Percentiles rank a stretch among this genome's conserved stretches.
Conservation (phyloP, 1,284 basidiomycete genomes). For the Heterobasidion annosum region DNA sequence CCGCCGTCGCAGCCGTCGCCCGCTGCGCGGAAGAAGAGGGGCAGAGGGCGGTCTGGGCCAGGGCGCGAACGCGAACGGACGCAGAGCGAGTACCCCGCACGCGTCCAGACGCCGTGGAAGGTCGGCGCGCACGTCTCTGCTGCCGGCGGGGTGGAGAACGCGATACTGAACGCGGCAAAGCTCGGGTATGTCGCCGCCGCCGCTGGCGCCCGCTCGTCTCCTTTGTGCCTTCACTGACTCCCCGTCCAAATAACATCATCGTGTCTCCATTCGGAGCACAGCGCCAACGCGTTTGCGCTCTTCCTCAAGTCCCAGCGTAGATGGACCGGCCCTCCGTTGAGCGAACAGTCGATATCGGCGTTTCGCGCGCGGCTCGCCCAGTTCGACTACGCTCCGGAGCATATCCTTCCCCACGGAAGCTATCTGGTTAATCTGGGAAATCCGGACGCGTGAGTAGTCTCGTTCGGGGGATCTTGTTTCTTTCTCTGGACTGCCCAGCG, state of each 20-base stretch:
- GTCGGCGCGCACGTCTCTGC: slow-evolving; percentile 81
- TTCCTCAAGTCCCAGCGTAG: slow-evolving; percentile 81
- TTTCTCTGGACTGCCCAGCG: background rate
- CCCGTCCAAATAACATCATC: background rate
- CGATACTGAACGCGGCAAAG: slow-evolving; percentile 62
- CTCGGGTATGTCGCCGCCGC: slow-evolving; percentile 44
- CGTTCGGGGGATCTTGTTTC: background rate
- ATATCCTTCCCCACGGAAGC: slow-evolving; percentile 76
- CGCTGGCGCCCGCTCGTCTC: background rate
- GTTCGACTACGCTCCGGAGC: slow-evolving; percentile 46
- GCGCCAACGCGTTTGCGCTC: slow-evolving; percentile 76
- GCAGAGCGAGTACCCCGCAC: slow-evolving; percentile 7
- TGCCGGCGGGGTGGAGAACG: slow-evolving; percentile 72
- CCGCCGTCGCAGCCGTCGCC: background rate
- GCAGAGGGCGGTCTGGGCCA: background rate
- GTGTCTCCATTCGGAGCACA: slow-evolving; percentile 16
- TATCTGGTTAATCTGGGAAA: slow-evolving; percentile 85
- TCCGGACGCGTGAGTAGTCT: slow-evolving; percentile 50
- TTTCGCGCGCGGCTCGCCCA: slow-evolving; percentile 53
- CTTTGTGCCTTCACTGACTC: background rate
- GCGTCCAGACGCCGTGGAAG: slow-evolving; percentile 42
- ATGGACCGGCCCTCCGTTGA: slow-evolving; percentile 62
- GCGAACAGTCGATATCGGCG: slow-evolving; percentile 33
- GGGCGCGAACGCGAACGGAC: slow-evolving; percentile 1
- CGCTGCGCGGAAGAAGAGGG: background rate